These are phyloP conservation scores for Aspergillus sp. DNA, from an alignment of 2,329 filamentous ascomycete species.

Conservation along the genomic window DNA sequence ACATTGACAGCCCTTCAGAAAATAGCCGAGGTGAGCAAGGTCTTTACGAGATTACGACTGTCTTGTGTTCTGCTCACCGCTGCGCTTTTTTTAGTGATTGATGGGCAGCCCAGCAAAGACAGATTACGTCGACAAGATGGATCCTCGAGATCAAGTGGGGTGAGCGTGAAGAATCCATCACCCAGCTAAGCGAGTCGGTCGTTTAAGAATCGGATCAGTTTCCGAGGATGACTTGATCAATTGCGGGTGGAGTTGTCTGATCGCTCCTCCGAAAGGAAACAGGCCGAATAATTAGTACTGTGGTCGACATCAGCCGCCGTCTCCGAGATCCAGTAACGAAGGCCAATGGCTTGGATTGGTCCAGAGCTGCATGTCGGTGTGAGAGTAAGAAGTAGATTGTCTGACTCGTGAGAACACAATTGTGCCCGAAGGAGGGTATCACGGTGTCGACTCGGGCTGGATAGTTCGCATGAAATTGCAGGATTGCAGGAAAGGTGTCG, in stretches of 20 bases:
- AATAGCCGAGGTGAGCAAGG: neutral
- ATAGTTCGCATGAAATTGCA: neutral
- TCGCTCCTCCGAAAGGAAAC: neutral
- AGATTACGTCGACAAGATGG: neutral
- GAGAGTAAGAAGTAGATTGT: neutral
- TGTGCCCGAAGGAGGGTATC: neutral
- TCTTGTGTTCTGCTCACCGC: neutral
- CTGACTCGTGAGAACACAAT: neutral
- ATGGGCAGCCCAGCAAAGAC: neutral
- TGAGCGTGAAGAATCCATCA: neutral
- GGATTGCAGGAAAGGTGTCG: neutral
- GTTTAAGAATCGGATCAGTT: slow-evolving; percentile 1
- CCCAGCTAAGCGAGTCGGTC: slow-evolving; percentile 1
- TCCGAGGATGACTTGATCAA: slow-evolving; percentile 8
- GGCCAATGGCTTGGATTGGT: neutral
- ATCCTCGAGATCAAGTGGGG: slow-evolving; percentile 1
- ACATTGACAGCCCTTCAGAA: neutral
- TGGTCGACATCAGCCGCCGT: neutral
- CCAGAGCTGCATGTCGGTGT: neutral
- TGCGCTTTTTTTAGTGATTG: neutral
- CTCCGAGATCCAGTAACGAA: neutral
- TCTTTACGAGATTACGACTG: neutral
- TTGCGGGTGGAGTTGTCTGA: slow-evolving; percentile 4
- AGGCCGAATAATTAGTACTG: neutral
- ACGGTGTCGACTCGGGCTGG: neutral